Percentiles rank a stretch among this genome's conserved stretches.
phyloP scores from a whole-genome alignment of 2,329 filamentous ascomycete species.

The Monosporascus sp. region DNA sequence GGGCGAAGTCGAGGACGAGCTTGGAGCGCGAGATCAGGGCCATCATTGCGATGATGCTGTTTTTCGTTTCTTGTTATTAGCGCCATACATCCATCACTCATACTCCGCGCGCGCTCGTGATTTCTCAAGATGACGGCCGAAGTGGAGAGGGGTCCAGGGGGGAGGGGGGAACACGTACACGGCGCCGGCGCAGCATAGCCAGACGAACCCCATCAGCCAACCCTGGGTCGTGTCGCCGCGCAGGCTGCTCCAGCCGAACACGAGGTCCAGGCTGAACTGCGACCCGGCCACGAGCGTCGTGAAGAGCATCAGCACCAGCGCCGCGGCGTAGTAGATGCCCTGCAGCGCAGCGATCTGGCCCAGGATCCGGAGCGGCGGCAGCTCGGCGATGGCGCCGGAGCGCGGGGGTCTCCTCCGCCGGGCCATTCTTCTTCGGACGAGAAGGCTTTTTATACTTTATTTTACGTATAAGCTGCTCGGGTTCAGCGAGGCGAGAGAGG shows the following conservation, averaged over 20 bases:
- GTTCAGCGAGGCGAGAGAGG: neutral
- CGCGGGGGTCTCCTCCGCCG: slow-evolving; percentile 54
- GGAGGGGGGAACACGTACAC: slow-evolving; percentile 40
- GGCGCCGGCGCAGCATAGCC: slow-evolving; percentile 49
- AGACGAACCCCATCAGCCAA: slow-evolving; percentile 54
- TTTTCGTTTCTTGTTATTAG: neutral
- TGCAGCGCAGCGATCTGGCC: slow-evolving; percentile 55
- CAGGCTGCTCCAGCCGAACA: slow-evolving; percentile 55
- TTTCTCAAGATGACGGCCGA: neutral
- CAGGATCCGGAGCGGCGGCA: slow-evolving; percentile 56
- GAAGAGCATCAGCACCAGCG: slow-evolving; percentile 51
- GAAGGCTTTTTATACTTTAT: neutral
- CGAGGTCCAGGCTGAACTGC: slow-evolving; percentile 46
- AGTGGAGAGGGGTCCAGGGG: neutral
- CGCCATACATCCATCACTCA: neutral
- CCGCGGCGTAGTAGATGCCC: slow-evolving; percentile 47
- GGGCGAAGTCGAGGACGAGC: slow-evolving; percentile 88
- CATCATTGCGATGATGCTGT: slow-evolving; percentile 76
- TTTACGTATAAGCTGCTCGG: neutral
- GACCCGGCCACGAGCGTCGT: slow-evolving; percentile 54
- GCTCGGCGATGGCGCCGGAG: slow-evolving; percentile 54
- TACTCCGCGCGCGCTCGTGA: too few relatives aligned
- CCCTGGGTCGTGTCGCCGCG: slow-evolving; percentile 58
- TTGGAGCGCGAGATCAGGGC: slow-evolving; percentile 83
- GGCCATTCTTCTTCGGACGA: slow-evolving; percentile 31